A percentile compares a stretch with the other conserved stretches of the same genome.
Evolutionary conservation across 805 yeast species (phyloP).

Genomic region (Starmerella ratchasimensis): DNA sequence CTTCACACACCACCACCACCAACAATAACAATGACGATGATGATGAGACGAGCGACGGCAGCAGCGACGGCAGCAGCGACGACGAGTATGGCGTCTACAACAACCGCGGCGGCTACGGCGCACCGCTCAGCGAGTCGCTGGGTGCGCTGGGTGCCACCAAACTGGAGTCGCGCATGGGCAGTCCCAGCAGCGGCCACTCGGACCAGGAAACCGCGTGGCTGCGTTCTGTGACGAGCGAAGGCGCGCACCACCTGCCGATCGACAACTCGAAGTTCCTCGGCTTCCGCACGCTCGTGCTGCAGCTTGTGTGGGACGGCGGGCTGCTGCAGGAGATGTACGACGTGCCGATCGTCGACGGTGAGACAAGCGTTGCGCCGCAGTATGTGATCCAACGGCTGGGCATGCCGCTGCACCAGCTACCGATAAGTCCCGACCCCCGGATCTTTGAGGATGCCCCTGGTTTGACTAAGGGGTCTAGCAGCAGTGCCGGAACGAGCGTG

Average conservation of each 20-base stretch:
- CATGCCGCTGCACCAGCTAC: neutral
- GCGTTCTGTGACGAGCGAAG: neutral
- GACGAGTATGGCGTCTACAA: too few relatives aligned
- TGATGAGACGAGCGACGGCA: neutral
- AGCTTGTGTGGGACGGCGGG: conserved; percentile 29
- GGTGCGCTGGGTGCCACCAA: too few relatives aligned
- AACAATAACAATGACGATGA: neutral
- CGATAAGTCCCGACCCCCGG: neutral
- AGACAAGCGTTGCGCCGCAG: conserved; percentile 3
- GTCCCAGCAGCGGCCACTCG: too few relatives aligned
- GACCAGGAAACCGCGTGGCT: conserved; percentile 9
- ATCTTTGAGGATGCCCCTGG: neutral
- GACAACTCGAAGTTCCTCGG: conserved; percentile 14
- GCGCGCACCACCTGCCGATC: conserved; percentile 1
- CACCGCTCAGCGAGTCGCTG: too few relatives aligned
- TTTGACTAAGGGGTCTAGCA: too few relatives aligned
- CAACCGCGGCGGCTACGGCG: too few relatives aligned
- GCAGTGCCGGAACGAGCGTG: neutral
- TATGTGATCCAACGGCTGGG: conserved; percentile 7
- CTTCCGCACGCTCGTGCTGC: conserved; percentile 23
- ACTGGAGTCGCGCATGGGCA: too few relatives aligned
- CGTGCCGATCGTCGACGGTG: conserved; percentile 8
- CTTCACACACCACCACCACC: neutral
- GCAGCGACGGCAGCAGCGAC: neutral
- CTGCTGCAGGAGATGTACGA: conserved; percentile 14